A percentile compares a stretch with the other conserved stretches of the same genome.
Conservation (phyloP, 495 filamentous ascomycete genomes). For the Hyaloscypha finlandica region DNA sequence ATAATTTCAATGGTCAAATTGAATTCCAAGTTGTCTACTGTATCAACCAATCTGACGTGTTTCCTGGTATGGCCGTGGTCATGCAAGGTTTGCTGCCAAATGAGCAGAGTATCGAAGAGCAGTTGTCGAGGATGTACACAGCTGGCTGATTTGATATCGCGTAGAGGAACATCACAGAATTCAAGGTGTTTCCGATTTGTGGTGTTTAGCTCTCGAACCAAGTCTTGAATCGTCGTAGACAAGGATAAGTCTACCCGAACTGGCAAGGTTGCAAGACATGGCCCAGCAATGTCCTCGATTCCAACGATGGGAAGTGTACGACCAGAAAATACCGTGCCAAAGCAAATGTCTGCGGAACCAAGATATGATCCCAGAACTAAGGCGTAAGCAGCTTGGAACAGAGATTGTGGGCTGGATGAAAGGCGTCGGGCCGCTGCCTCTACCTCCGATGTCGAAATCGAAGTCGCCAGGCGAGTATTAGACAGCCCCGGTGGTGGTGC, state of each 20-base stretch:
- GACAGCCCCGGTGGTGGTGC: slow-evolving; percentile 16
- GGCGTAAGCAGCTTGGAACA: slow-evolving; percentile 71
- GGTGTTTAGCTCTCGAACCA: slow-evolving; percentile 60
- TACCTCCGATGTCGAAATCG: slow-evolving; percentile 26
- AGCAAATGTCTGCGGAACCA: slow-evolving; percentile 65
- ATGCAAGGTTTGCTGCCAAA: slow-evolving; percentile 73
- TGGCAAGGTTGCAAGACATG: slow-evolving; percentile 70
- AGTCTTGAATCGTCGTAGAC: slow-evolving; percentile 51
- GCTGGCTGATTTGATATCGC: slow-evolving; percentile 63
- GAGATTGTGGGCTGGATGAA: slow-evolving; percentile 52
- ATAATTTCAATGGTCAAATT: slow-evolving; percentile 71
- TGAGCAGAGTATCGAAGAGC: slow-evolving; percentile 71
- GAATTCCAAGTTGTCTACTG: slow-evolving; percentile 70
- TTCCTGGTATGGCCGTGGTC: slow-evolving; percentile 34
- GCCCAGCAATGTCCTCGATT: slow-evolving; percentile 72
- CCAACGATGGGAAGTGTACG: slow-evolving; percentile 63
- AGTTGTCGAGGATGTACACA: slow-evolving; percentile 46
- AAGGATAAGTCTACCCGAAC: slow-evolving; percentile 56
- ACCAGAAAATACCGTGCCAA: slow-evolving; percentile 78
- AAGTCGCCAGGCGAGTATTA: slow-evolving; percentile 19
- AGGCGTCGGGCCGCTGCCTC: slow-evolving; percentile 33
- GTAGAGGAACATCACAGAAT: slow-evolving; percentile 58
- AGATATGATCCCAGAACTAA: slow-evolving; percentile 64
- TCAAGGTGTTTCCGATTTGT: slow-evolving; percentile 61
- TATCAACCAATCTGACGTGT: slow-evolving; percentile 50